phyloP scores from a whole-genome alignment of 495 filamentous ascomycete genomes.

The Tuber umbilicatum region DNA sequence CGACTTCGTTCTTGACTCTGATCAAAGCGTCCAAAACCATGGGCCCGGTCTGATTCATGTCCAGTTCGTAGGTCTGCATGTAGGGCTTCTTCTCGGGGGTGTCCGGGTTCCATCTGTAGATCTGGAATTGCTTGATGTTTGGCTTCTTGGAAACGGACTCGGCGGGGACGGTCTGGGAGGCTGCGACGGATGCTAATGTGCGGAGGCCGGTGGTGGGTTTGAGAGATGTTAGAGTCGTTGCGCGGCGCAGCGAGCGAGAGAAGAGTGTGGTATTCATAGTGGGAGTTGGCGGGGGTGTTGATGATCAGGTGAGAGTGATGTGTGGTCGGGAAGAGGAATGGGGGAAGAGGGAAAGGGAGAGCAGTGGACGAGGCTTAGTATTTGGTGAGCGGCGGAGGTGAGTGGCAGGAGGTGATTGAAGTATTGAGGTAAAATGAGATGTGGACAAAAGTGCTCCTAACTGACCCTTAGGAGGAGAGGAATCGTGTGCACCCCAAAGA shows the following conservation, averaged over 20 bases:
- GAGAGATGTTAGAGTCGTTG: constrained; percentile 8
- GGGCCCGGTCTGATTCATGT: constrained; percentile 96
- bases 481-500: background rate
- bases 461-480: background rate
- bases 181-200: constrained; percentile 38
- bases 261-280: constrained; percentile 33
- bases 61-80: constrained; percentile 90
- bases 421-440: background rate
- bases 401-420: background rate
- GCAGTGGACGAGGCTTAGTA: background rate
- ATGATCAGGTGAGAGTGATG: background rate
- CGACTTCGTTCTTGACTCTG: constrained; percentile 96
- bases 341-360: background rate
- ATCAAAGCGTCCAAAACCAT: constrained; percentile 97
- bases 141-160: constrained; percentile 41
- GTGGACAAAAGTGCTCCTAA: background rate
- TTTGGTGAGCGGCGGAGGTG: background rate
- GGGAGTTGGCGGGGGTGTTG: background rate
- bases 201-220: constrained; percentile 13
- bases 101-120: constrained; percentile 99
- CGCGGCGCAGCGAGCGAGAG: constrained; percentile 32
- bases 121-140: constrained; percentile 87
- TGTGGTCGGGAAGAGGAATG: background rate
- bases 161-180: constrained; percentile 28
- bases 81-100: constrained; percentile 78